Evolutionary conservation across 345 rosid species (phyloP).

Genomic region (Stellera chamaejasme): DNA sequence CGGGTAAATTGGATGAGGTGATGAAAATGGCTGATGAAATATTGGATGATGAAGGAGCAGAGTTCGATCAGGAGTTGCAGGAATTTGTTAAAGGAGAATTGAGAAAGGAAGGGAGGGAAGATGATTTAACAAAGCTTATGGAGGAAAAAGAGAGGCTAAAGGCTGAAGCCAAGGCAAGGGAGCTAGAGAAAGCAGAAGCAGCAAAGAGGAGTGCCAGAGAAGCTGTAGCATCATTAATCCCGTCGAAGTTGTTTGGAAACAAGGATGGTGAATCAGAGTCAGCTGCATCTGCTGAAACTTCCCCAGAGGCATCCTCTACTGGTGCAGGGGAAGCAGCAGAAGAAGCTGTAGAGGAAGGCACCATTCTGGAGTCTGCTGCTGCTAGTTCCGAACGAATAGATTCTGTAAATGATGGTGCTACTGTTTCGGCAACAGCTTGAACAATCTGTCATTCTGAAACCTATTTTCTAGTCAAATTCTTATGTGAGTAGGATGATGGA

Average conservation of each 20-base stretch:
- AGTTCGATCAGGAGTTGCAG: conserved; percentile 59
- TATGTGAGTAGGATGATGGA: conserved; percentile 2
- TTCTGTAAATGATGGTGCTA: conserved; percentile 6
- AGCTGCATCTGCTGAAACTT: conserved; percentile 9
- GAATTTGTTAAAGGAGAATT: conserved; percentile 66
- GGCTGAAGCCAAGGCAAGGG: conserved; percentile 86
- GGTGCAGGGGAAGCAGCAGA: conserved; percentile 11
- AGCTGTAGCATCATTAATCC: conserved; percentile 41
- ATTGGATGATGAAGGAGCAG: conserved; percentile 58
- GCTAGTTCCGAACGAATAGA: neutral
- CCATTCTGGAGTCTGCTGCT: conserved; percentile 8
- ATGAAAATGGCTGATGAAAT: conserved; percentile 65
- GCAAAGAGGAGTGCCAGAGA: conserved; percentile 55
- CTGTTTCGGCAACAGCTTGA: conserved; percentile 13
- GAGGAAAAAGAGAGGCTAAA: conserved; percentile 78
- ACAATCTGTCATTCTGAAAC: neutral
- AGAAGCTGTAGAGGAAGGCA: conserved; percentile 24
- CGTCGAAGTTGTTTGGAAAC: conserved; percentile 37
- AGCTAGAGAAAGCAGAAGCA: conserved; percentile 63
- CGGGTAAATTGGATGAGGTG: conserved; percentile 58
- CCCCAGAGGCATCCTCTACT: conserved; percentile 12
- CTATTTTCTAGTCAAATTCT: neutral
- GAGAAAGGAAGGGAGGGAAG: conserved; percentile 69
- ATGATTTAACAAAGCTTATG: conserved; percentile 64
- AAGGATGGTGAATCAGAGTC: conserved; percentile 31